Base-by-base conservation (phyloP, 2,329 filamentous ascomycete genomes). In the Passalora sequoiae region DNA sequence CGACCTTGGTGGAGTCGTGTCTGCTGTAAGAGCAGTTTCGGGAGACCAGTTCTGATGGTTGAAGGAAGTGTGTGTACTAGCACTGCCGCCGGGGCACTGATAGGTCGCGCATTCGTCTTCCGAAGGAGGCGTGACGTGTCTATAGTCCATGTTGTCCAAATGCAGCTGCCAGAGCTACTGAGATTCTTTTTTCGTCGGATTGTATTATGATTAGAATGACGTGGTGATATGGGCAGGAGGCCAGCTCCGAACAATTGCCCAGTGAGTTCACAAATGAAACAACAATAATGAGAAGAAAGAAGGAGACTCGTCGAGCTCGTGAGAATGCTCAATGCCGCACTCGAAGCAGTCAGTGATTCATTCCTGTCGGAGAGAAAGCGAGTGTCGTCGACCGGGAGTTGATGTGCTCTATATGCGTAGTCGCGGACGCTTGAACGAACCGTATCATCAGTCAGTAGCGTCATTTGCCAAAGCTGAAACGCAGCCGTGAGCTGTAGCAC, bases 51-150 rank as follows among this genome's bases (percentile, higher is more conserved):
- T 47, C 29, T 46, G 27, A 17, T 25, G 50, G 25, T 52, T 55
- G 39, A 46, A 58, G n/a, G 58, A 56, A 9, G 54, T 51, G 29
- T 50, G 41, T 9, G 58, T 60, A 47, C 60, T 58, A 9, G 55
- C 59, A 45, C 59, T 64, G 46, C 59, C 60, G 39, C 54, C 56
- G 22, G 57, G 53, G 52, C 56, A 61, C 38, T 51, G 56, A 37
- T 54, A 38, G 32, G 52, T 49, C 20, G 56, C 49, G 42, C 50
- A 59, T 27, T 50, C 50, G 36, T 53, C 52, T 32, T 62, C 55
- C 27, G 61, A 59, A 25, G 69, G 69, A 21, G 70, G 70, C 38
- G 70, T 73, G 47, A 67, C 59, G 42, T 71, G 68, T 56, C 69
- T 66, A 55, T 60, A 63, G 53, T 64, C 70, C 69, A 73, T 66